Evolutionary conservation across 176 grass and related monocot species (phyloP).

Genomic region (Phragmites australis): DNA sequence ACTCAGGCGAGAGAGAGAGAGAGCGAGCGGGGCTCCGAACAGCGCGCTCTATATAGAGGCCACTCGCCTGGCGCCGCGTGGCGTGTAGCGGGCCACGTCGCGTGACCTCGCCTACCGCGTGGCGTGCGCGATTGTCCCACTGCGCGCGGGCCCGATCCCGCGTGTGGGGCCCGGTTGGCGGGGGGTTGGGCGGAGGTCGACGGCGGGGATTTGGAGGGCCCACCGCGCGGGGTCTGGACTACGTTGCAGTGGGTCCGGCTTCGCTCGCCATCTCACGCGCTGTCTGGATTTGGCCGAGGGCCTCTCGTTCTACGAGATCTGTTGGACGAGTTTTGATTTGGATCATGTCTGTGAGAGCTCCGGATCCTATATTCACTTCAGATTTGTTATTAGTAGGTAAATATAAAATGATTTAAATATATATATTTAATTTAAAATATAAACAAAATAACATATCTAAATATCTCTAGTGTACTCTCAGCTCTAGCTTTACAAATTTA

Average conservation of each 20-base stretch:
- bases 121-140: background rate
- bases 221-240: background rate
- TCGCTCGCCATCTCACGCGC: background rate
- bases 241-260: background rate
- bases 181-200: background rate
- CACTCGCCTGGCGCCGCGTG: conserved; percentile 25
- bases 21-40: background rate
- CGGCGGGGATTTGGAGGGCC: background rate
- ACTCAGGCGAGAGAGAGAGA: background rate
- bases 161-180: too few species aligned
- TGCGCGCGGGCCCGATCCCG: background rate
- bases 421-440: too few species aligned
- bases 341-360: too few species aligned
- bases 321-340: too few species aligned
- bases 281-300: background rate
- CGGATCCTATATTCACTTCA: too few species aligned
- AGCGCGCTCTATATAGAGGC: conserved; percentile 25
- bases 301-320: background rate
- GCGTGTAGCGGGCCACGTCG: background rate
- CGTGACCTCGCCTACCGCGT: background rate
- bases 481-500: too few species aligned
- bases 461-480: too few species aligned
- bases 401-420: too few species aligned
- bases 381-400: too few species aligned
- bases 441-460: too few species aligned